A percentile compares a stretch with the other conserved stretches of the same genome.
Conservation (phyloP, 2,329 filamentous ascomycete species). For the Aureobasidium subglaciale region DNA sequence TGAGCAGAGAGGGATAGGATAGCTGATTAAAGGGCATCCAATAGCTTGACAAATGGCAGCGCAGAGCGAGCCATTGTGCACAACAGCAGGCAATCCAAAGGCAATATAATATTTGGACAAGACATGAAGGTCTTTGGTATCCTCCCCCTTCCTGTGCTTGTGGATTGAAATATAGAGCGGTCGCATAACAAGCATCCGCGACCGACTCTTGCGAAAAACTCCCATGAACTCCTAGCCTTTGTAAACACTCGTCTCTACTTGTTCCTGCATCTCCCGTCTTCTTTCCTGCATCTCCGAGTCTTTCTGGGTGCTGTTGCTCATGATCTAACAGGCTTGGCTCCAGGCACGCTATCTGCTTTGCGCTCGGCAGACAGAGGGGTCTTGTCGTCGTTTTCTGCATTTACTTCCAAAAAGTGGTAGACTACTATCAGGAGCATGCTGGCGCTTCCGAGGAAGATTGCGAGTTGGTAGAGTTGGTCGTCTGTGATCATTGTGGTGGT, state of each 20-base stretch:
- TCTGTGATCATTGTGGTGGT: constrained; percentile 80
- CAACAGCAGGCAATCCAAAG: too few species aligned
- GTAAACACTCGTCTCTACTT: neutral
- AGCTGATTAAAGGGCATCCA: too few species aligned
- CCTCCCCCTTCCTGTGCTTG: too few species aligned
- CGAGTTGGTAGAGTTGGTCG: constrained; percentile 79
- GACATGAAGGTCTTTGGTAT: too few species aligned
- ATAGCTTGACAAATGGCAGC: too few species aligned
- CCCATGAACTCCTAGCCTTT: constrained; percentile 2
- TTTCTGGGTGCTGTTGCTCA: too few species aligned
- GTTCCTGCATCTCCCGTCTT: too few species aligned
- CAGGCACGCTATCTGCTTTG: constrained; percentile 28
- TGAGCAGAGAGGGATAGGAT: neutral
- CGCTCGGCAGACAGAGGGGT: constrained; percentile 24
- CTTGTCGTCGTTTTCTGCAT: constrained; percentile 54
- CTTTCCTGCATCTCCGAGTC: neutral
- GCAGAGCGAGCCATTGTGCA: too few species aligned
- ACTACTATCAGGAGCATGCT: constrained; percentile 89
- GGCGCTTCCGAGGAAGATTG: constrained; percentile 83
- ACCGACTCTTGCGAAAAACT: neutral
- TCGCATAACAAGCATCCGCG: too few species aligned
- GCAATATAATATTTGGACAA: too few species aligned
- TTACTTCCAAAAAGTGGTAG: constrained; percentile 95
- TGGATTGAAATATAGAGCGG: too few species aligned
- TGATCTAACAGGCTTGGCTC: constrained; percentile 18